Evolutionary conservation across 768 basidiomycete species (phyloP).

Genomic region (Collybia sp.): DNA sequence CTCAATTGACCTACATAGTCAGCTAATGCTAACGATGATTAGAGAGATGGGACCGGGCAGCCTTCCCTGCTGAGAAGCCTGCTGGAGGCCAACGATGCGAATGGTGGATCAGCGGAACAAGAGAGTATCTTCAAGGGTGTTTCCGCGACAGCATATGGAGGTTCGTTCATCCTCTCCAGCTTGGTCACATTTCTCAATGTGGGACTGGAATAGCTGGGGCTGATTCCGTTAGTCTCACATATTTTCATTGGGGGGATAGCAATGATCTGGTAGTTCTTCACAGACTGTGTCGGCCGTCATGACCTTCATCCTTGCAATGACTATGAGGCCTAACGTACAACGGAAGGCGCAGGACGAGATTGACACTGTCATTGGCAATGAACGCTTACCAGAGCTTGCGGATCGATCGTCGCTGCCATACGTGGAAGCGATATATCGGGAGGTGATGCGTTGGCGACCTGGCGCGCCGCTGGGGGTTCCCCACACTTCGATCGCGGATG

Average conservation of each 20-base stretch:
- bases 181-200: not conserved
- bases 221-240: conserved; percentile 13
- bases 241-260: conserved; percentile 6
- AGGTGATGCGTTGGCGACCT: conserved; percentile 5
- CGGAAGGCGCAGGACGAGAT: conserved; percentile 25
- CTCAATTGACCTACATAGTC: too few relatives aligned
- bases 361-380: conserved; percentile 20
- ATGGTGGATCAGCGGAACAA: not conserved
- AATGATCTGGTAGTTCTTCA: conserved; percentile 2
- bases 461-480: not conserved
- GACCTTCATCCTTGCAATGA: conserved; percentile 22
- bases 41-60: conserved; percentile 10
- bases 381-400: conserved; percentile 10
- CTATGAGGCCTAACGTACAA: conserved; percentile 21
- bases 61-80: conserved; percentile 4
- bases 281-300: conserved; percentile 19
- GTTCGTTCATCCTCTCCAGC: not conserved
- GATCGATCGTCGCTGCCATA: conserved; percentile 11
- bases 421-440: conserved; percentile 10
- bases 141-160: not conserved
- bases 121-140: not conserved
- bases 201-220: conserved; percentile 5
- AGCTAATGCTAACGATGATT: not conserved
- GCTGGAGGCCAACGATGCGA: conserved; percentile 2
- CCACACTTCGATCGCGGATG: not conserved